Evolutionary conservation across 2,329 filamentous ascomycete species (phyloP).

Genomic region (Cercospora sp.): DNA sequence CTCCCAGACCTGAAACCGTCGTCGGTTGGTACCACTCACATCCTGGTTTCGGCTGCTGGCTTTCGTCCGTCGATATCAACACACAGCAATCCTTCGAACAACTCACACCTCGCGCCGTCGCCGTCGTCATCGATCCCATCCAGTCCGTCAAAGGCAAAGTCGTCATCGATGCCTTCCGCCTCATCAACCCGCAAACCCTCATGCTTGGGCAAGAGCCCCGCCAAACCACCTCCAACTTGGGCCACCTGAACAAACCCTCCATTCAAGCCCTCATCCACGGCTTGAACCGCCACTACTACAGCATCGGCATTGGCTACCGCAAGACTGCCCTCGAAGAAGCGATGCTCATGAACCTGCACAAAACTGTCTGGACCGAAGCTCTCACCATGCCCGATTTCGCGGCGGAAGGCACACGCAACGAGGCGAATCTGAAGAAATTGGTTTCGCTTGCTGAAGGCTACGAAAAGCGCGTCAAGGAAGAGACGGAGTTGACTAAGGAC

Average conservation of each 20-base stretch:
- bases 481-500: conserved; percentile 94
- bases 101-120: conserved; percentile 91
- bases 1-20: conserved; percentile 81
- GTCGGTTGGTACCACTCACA: conserved; percentile 99
- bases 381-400: conserved; percentile 96
- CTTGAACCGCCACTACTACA: conserved; percentile 98
- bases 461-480: conserved; percentile 98
- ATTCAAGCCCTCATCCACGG: conserved; percentile 98
- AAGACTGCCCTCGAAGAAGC: conserved; percentile 97
- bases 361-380: conserved; percentile 98
- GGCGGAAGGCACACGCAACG: conserved; percentile 78
- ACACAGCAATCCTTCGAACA: conserved; percentile 99
- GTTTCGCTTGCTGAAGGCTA: conserved; percentile 92
- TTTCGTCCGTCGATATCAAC: conserved; percentile 98
- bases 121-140: conserved; percentile 96
- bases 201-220: conserved; percentile 98
- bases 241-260: conserved; percentile 98
- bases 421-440: conserved; percentile 82
- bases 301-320: conserved; percentile 95
- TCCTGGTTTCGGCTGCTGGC: conserved; percentile 98
- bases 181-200: conserved; percentile 95
- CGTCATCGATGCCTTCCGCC: conserved; percentile 96
- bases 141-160: conserved; percentile 99
- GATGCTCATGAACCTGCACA: conserved; percentile 99
- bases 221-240: conserved; percentile 95